Evolutionary conservation across 2,329 filamentous ascomycete genomes (phyloP), one percentile per base, ranked within the genome.

Genomic region (Curvularia sp.): DNA sequence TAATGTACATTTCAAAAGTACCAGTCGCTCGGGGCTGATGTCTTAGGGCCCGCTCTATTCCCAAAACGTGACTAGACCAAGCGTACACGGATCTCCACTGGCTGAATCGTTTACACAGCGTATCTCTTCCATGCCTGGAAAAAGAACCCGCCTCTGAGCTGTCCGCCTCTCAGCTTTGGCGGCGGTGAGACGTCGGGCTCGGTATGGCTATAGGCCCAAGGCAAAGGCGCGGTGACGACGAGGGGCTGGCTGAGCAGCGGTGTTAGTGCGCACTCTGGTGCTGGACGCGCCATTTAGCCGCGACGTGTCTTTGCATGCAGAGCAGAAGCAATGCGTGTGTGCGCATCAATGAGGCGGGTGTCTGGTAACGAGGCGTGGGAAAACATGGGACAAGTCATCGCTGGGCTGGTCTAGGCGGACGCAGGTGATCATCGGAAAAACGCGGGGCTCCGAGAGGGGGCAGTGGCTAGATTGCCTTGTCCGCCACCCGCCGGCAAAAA

Each of bases 341-440:
- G 33, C 6, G 33, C 33, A 38, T 38, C 6, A 2, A n/a, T 38
- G 33, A 38, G 33, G 33, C 33, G 33, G 31, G 12, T 33, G 4
- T 33, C 2, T 12, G 31, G 33, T 38, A 38, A n/a, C 33, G 33
- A 38, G 33, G 33, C 33, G 33, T 38, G 15, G 12, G 33, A n/a
- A 38, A 38, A 38, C 33, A 38, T 38, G 33, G 33, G 12, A 38
- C 13, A 38, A n/a, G 13, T n/a, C 33, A n/a, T 13, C 13, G 15
- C 15, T 38, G 15, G 33, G 15, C 33, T 13, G 12, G 33, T 38
- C 13, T 13, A n/a, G 5, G 47, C 47, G 57, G 52, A 42, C 55
- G 48, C 51, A 50, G 30, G 39, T 58, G 44, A 49, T 49, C 39
- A 42, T 42, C 55, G 51, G 49, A 41, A 50, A 59, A 47, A 26